Base-by-base conservation (phyloP, 305 asterid species). In the Fraxinus latifolia region DNA sequence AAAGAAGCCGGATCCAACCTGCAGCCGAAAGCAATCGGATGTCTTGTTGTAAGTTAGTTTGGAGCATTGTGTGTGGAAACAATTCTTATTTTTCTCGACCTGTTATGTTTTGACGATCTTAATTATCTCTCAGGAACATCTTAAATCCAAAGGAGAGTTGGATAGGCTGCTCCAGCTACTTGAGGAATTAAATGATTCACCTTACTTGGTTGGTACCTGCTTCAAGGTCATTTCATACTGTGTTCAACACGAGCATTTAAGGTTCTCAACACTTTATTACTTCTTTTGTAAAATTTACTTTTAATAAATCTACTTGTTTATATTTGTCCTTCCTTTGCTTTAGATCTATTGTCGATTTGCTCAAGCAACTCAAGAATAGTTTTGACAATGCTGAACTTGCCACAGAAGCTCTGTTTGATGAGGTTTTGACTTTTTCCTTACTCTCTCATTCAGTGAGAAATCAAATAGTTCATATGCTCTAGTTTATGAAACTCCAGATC, bases 171-270 rank as follows among this genome's bases (percentile, higher is more conserved):
- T 96, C 86, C 88, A 88, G 87, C 87, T 96, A 58, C 98, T 93
- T 9, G 88, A 88, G 89, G 94, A 91, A 86, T 78, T 93, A 80
- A 78, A 87, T 15, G 88, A 88, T 84, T 86, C 90, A 44, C 91
- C 88, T 82, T 82, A 82, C 47, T 93, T 97, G 98, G 79, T 81
- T 72, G 94, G 89, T 83, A 94, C 95, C 65, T 90, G 97, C 91
- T 88, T 86, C 88, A 88, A 86, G 84, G 87, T 96, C 86, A 85
- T 93, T 79, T 82, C 88, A 7, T 87, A 89, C 80, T 93, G 99
- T 87, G 84, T 95, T 87, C 88, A 37, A 79, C 90, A 90, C 67
- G 88, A 91, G 80, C 86, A 91, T 81, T 88, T 95, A 82, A 92
- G 98, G 98, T 95, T 83, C 78, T 82, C 58, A 2, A 81, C 80